Conservation (phyloP, 2,329 filamentous ascomycete species). For the Penicillium hesseltinei region DNA sequence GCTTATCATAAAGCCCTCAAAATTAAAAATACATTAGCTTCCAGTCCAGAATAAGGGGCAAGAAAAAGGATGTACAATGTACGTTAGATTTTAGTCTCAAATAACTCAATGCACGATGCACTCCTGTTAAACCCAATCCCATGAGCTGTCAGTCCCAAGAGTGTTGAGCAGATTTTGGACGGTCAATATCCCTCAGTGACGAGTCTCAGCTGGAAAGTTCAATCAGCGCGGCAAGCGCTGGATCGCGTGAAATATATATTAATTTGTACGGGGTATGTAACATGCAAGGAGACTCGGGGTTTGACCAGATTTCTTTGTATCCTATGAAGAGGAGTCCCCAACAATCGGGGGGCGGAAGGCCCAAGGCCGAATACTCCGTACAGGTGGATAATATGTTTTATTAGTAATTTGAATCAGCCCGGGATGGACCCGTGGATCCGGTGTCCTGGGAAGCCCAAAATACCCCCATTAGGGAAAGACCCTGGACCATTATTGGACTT, state of each 20-base stretch:
- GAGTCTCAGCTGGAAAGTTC: background rate
- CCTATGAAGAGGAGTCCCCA: background rate
- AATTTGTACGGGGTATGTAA: background rate
- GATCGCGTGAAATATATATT: background rate
- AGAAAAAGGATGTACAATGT: background rate
- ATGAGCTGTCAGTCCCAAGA: background rate
- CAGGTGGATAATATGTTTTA: background rate
- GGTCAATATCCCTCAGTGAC: background rate
- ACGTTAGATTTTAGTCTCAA: background rate
- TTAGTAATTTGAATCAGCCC: background rate
- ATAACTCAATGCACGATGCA: background rate
- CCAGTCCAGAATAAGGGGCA: background rate
- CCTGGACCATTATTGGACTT: background rate
- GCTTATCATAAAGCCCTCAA: background rate
- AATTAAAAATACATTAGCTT: background rate
- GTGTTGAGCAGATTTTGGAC: background rate
- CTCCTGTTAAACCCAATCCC: background rate
- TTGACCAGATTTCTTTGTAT: background rate
- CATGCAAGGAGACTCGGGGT: background rate
- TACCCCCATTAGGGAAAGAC: background rate
- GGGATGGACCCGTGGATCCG: background rate
- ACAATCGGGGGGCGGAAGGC: background rate
- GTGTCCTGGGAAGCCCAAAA: background rate
- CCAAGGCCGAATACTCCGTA: too few species aligned
- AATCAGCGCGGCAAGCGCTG: background rate